A percentile compares a stretch with the other conserved stretches of the same genome.
These are phyloP conservation scores for Pseudocercospora vitis DNA, from an alignment of 2,329 filamentous ascomycete species.

Conservation along the genomic window DNA sequence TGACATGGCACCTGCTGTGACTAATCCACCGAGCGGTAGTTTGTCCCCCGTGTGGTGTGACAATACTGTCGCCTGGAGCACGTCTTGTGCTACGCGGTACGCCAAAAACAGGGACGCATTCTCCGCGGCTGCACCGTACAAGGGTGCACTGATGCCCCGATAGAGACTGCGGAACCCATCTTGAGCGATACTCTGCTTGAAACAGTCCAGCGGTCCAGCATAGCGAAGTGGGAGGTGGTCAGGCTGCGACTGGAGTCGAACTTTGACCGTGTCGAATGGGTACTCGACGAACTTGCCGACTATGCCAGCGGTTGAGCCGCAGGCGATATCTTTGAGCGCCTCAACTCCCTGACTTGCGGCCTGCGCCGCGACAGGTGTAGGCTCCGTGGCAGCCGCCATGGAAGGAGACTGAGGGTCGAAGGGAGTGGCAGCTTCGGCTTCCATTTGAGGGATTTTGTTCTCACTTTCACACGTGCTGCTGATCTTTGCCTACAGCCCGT, in stretches of 20 bases:
- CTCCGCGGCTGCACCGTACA: slow-evolving; percentile 88
- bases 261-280: slow-evolving; percentile 97
- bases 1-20: slow-evolving; percentile 78
- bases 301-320: slow-evolving; percentile 86
- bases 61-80: slow-evolving; percentile 63
- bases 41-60: slow-evolving; percentile 44
- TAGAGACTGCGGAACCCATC: slow-evolving; percentile 85
- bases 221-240: slow-evolving; percentile 79
- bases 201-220: slow-evolving; percentile 86
- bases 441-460: slow-evolving; percentile 18
- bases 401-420: neutral
- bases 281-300: slow-evolving; percentile 97
- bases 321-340: slow-evolving; percentile 81
- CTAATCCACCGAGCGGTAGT: slow-evolving; percentile 72
- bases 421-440: slow-evolving; percentile 20
- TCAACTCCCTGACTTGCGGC: slow-evolving; percentile 54
- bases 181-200: slow-evolving; percentile 75
- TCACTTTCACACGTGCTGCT: slow-evolving; percentile 9
- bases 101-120: slow-evolving; percentile 92
- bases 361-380: slow-evolving; percentile 7
- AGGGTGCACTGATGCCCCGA: slow-evolving; percentile 85
- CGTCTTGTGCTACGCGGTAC: slow-evolving; percentile 63
- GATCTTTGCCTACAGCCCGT: slow-evolving; percentile 9
- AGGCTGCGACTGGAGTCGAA: slow-evolving; percentile 93
- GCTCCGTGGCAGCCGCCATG: slow-evolving; percentile 5